These are phyloP conservation scores for Diplotaxis tenuifolia DNA, from an alignment of 345 rosid genomes.

Conservation along the genomic window DNA sequence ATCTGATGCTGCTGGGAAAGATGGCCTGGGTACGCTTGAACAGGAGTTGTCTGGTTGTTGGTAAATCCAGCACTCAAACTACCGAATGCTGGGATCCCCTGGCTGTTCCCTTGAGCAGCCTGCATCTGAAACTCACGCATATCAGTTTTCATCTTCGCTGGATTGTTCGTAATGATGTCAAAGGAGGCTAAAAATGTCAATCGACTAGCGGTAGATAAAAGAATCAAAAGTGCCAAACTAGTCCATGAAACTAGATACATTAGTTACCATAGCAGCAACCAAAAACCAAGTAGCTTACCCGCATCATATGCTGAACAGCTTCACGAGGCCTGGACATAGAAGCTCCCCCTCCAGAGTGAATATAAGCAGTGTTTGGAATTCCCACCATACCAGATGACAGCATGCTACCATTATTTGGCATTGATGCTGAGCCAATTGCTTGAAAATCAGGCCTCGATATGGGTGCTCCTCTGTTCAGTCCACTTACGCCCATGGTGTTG, in stretches of 20 bases:
- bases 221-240: constrained; percentile 17
- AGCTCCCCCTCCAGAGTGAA: constrained; percentile 68
- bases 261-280: constrained; percentile 15
- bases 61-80: constrained; percentile 70
- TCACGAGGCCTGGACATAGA: constrained; percentile 79
- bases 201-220: constrained; percentile 9
- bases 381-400: constrained; percentile 70
- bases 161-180: constrained; percentile 48
- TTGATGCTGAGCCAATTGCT: constrained; percentile 66
- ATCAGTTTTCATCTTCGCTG: constrained; percentile 53
- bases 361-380: constrained; percentile 57
- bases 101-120: constrained; percentile 65
- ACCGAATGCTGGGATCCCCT: constrained; percentile 66
- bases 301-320: constrained; percentile 65
- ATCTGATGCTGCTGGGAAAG: constrained; percentile 71
- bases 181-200: constrained; percentile 34
- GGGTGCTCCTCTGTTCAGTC: constrained; percentile 68
- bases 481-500: constrained; percentile 66
- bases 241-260: constrained; percentile 13
- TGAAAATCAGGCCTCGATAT: constrained; percentile 78
- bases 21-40: constrained; percentile 70
- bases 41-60: constrained; percentile 65
- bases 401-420: constrained; percentile 65
- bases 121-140: constrained; percentile 71
- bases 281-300: constrained; percentile 48